Evolutionary conservation across 495 filamentous ascomycete species (phyloP), one percentile per base, ranked within the genome.

Genomic region (Penicillium turbatum): DNA sequence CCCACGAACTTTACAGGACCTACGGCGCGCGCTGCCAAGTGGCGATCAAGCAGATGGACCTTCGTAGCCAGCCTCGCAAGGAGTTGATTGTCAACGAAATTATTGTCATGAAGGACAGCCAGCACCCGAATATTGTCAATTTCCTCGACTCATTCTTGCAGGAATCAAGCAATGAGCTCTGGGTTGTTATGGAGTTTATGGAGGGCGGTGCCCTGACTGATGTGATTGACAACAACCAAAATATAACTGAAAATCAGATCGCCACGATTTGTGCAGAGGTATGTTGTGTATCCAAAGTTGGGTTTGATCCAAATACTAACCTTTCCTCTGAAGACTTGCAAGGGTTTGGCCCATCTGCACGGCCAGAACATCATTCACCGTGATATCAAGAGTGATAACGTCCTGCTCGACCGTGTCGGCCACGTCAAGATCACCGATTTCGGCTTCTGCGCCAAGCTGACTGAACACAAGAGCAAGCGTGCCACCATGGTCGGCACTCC

Each of bases 111-210:
- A 96, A 97, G 75, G 95, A 97, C 72, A 95, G 88, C 76, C 88
- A 91, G 65, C 92, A 97, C 69, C 82, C 88, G 19, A 98, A 98
- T 70, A 97, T 98, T 72, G 93, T 98, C 74, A 98, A 98, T 72
- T 98, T 95, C 76, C 77, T 98, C 26, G 93, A 98, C 65, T 92
- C 93, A 0, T 98, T 97, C 79, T 75, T 98, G 62, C 87, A 92
- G 59, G 93, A 95, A 61, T 88, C 89, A 62, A 90, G 87, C 68
- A 82, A 86, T 54, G 95, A 98, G 67, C 80, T 98, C 26, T 98
- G 93, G 93, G 91, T 98, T 17, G 93, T 98, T 30, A 96, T 98
- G 95, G 93, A 98, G 71, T 98, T 93, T 63, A 97, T 98, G 95
- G 93, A 97, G 70, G 93, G 93, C 55, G 93, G 93, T 68, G 90